A percentile compares a stretch with the other conserved stretches of the same genome.
phyloP scores from a whole-genome alignment of 2,329 filamentous ascomycete genomes.

The Aureobasidium sp. region DNA sequence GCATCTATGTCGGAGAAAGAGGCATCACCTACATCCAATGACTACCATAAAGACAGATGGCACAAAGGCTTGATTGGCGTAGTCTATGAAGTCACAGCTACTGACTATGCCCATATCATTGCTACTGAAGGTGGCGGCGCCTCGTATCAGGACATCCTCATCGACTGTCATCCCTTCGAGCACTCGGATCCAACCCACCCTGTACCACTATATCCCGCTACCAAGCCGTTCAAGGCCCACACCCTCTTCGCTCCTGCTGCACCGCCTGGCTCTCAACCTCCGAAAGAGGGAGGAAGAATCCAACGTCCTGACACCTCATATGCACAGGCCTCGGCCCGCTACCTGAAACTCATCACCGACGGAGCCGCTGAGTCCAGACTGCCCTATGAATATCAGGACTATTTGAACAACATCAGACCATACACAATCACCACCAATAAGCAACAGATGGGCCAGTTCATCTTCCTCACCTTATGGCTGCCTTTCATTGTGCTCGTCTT shows the following conservation, averaged over 20 bases:
- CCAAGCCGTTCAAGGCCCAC: slow-evolving; percentile 67
- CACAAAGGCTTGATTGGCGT: slow-evolving; percentile 79
- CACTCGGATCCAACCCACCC: slow-evolving; percentile 38
- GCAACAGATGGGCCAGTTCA: slow-evolving; percentile 56
- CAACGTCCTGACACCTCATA: slow-evolving; percentile 59
- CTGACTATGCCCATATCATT: slow-evolving; percentile 79
- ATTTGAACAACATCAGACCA: slow-evolving; percentile 58
- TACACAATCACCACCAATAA: slow-evolving; percentile 60
- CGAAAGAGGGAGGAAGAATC: slow-evolving; percentile 33
- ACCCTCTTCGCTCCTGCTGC: slow-evolving; percentile 64
- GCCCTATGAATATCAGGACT: slow-evolving; percentile 66
- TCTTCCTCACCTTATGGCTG: slow-evolving; percentile 54
- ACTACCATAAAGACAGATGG: slow-evolving; percentile 56
- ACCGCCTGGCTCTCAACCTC: slow-evolving; percentile 22
- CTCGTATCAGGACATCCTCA: slow-evolving; percentile 74
- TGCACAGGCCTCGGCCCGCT: slow-evolving; percentile 75
- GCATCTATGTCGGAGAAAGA: slow-evolving; percentile 17
- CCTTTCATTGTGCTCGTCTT: slow-evolving; percentile 50
- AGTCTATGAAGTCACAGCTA: slow-evolving; percentile 83
- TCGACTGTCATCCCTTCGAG: slow-evolving; percentile 66
- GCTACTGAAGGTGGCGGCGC: slow-evolving; percentile 81
- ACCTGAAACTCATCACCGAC: slow-evolving; percentile 68
- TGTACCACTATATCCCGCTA: slow-evolving; percentile 55
- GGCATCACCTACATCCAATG: slow-evolving; percentile 14
- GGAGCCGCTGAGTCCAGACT: slow-evolving; percentile 76